phyloP scores from a whole-genome alignment of 495 filamentous ascomycete genomes.

The Rusavskia elegans region DNA sequence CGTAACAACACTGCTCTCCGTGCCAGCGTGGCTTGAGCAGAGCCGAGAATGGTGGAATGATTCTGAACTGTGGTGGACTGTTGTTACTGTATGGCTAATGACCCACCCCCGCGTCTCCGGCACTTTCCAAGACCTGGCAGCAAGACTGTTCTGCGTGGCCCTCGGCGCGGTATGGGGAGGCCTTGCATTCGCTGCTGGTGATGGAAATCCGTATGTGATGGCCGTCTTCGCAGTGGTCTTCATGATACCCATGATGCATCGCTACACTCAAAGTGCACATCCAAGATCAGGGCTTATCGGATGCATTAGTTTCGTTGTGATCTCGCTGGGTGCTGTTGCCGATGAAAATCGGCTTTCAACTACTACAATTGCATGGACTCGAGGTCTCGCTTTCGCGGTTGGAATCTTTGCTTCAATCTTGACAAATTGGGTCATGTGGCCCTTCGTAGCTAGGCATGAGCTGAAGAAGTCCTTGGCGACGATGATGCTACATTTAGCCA shows the following conservation, averaged over 20 bases:
- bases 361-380: conserved; percentile 27
- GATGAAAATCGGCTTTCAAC: conserved; percentile 17
- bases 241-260: conserved; percentile 41
- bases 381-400: conserved; percentile 31
- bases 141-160: conserved; percentile 26
- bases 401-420: conserved; percentile 34
- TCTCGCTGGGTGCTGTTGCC: conserved; percentile 30
- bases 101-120: conserved; percentile 42
- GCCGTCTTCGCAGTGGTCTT: conserved; percentile 38
- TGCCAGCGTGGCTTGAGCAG: conserved; percentile 33
- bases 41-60: conserved; percentile 34
- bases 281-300: conserved; percentile 36
- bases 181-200: conserved; percentile 28
- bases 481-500: conserved; percentile 38
- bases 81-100: conserved; percentile 41
- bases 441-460: conserved; percentile 42
- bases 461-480: conserved; percentile 35
- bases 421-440: conserved; percentile 44
- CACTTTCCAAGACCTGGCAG: conserved; percentile 36
- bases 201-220: conserved; percentile 37
- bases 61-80: conserved; percentile 39
- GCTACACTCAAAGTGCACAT: conserved; percentile 38
- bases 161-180: conserved; percentile 39
- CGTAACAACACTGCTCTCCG: conserved; percentile 30
- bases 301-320: conserved; percentile 38